Base-by-base conservation (phyloP, 1,284 basidiomycete genomes). In the Rhodotorula mucilaginosa region DNA sequence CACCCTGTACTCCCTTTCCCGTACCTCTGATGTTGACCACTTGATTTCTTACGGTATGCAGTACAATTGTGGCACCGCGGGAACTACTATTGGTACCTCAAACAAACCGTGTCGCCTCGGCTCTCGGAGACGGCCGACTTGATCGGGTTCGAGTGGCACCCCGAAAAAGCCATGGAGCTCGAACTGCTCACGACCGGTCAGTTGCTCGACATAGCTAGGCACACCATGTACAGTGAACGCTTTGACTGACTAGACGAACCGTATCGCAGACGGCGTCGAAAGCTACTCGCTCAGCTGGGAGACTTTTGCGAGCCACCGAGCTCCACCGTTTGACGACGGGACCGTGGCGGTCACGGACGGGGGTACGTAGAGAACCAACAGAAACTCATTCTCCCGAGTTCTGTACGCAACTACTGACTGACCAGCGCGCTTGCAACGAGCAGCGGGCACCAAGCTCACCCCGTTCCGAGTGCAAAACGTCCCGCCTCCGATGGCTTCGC, bases 31-130 rank as follows among this genome's bases (percentile, higher is more conserved):
- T 34, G 7, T 0, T 51, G 2, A 26, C 31, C 13, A 34, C 34
- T 34, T 10, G 34, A 26, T 44, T 44, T 13, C 18, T 49, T 7
- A 34, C 18, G 21, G 6, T 26, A 21, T n/a, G 39, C 75, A 89
- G 92, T 99, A 29, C 97, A 99, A 82, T 83, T 99, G 3, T 99
- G 94, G 93, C 91, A 93, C 0, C 93, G 86, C 34, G 89, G 91
- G 61, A 99, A 99, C 81, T 99, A 97, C 67, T 56, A 79, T 58
- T 76, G 90, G 90, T 92, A 96, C 81, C 85, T 98, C 69, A 97
- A 97, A 81, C 91, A 94, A 79, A 92, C 95, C 79, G 83, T 96
- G 61, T 78, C 81, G 21, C 87, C 89, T 0, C 84, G 85, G 0
- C 65, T 79, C 5, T 75, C 79, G 19, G 16, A 18, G 13, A 8